Base-by-base conservation (phyloP, 2,329 filamentous ascomycete genomes). In the Arthrobotrys megalospora region DNA sequence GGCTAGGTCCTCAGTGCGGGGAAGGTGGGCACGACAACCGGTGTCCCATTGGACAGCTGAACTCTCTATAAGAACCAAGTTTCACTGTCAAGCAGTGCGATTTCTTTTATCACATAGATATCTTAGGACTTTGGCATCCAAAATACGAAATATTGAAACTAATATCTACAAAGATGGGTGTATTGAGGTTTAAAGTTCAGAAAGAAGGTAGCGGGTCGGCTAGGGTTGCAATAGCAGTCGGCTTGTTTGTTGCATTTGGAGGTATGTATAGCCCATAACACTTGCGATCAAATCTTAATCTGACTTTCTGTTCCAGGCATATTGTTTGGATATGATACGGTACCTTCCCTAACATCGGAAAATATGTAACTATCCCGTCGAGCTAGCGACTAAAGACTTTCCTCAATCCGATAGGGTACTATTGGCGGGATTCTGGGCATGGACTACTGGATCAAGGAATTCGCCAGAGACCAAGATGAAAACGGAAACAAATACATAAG, bases 391-490 rank as follows among this genome's bases (percentile, higher is more conserved):
- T 50, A 11, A 50, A 6, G 7, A 28, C 24, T 5, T 28, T 28
- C 28, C 1, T 53, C 4, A 4, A 6, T 16, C 24, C 24, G 24
- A 19, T 50, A 73, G 69, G 77, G 90, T 77, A 88, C 89, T 65
- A 92, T 92, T 80, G 91, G 90, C 81, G 91, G 91, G 78, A 92
- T 93, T 80, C 85, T 93, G 68, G 91, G 89, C 70, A 93, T 93
- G 91, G 83, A 84, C 32, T 88, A 88, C 53, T 93, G 92, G 85
- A 88, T 88, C 77, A 82, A 87, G 8, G 87, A 90, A 81, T 93
- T 93, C 83, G 87, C 87, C 62, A 89, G 88, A 0, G 88, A 88
- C n/a, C 87, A 86, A 80, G 63, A 76, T 14, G 24, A 67, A 45
- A 36, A 83, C 43, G 81, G 83, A 6, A 80, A 82, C 1, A 69